Percentiles rank a stretch among this genome's conserved stretches.
Conservation (phyloP, 495 filamentous ascomycete species). For the Penicillium chermesinum region DNA sequence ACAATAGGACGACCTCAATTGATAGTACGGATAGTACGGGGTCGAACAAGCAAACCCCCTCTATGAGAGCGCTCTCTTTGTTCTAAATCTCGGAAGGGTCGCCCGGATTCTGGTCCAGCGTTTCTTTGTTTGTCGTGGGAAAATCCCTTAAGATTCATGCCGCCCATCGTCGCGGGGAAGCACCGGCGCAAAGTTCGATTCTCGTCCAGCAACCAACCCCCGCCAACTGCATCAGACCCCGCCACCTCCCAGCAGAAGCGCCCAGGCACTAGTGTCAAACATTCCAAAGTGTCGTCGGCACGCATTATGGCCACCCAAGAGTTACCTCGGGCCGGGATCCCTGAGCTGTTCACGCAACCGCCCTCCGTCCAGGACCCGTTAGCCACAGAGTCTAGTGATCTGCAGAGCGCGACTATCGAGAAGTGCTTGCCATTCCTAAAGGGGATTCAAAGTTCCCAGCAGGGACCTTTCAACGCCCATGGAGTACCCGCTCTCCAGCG, state of each 20-base stretch:
- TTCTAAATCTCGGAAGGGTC: not conserved
- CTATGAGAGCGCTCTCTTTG: not conserved
- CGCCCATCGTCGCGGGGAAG: conserved; percentile 30
- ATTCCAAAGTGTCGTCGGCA: conserved; percentile 1
- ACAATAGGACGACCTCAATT: conserved; percentile 17
- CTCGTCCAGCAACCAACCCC: conserved; percentile 11
- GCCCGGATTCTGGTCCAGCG: not conserved
- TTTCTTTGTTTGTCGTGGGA: not conserved
- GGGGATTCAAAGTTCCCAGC: conserved; percentile 32
- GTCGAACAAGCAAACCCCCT: not conserved
- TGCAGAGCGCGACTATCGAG: conserved; percentile 62
- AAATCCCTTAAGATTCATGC: conserved; percentile 24
- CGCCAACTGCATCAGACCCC: conserved; percentile 5
- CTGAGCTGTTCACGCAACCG: conserved; percentile 57
- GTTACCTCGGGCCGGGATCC: conserved; percentile 44
- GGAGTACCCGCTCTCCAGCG: conserved; percentile 72
- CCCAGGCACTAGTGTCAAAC: not conserved
- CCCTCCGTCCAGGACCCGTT: conserved; percentile 64
- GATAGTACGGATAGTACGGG: not conserved
- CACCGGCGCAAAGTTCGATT: conserved; percentile 42
- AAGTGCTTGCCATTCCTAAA: conserved; percentile 66
- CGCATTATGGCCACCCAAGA: conserved; percentile 14
- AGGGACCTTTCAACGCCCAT: conserved; percentile 53
- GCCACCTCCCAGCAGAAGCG: conserved; percentile 10
- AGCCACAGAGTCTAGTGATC: conserved; percentile 58